Conservation (phyloP, 768 basidiomycete genomes). For the Podaxis sp. region DNA sequence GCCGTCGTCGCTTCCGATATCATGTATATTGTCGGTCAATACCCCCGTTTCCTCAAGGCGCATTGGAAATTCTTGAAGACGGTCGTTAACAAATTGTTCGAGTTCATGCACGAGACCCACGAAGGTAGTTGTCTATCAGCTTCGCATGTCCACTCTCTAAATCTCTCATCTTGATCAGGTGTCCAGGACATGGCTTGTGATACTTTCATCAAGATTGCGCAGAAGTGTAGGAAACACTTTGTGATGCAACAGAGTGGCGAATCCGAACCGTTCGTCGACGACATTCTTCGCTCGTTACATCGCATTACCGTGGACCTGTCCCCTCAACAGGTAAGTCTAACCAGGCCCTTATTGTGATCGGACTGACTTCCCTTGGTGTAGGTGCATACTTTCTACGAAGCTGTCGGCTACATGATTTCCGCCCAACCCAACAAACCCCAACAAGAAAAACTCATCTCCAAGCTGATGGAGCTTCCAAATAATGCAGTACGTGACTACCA, state of each 20-base stretch:
- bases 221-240: conserved; percentile 97
- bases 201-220: conserved; percentile 99
- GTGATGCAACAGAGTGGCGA: conserved; percentile 98
- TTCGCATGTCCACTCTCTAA: background rate
- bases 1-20: conserved; percentile 95
- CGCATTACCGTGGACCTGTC: conserved; percentile 92
- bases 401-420: conserved; percentile 98
- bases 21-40: conserved; percentile 99
- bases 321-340: conserved; percentile 65
- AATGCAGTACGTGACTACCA: conserved; percentile 64
- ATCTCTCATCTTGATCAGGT: conserved; percentile 40
- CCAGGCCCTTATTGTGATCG: background rate
- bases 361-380: conserved; percentile 20
- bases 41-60: conserved; percentile 98
- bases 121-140: conserved; percentile 59
- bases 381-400: conserved; percentile 99
- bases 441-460: conserved; percentile 92
- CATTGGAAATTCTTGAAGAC: conserved; percentile 99
- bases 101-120: conserved; percentile 99
- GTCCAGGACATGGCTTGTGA: conserved; percentile 99
- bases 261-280: conserved; percentile 95
- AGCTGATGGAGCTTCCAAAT: conserved; percentile 96
- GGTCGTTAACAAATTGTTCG: conserved; percentile 98
- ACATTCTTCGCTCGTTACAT: conserved; percentile 88
- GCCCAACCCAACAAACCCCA: conserved; percentile 97